Base-by-base conservation (phyloP, 495 filamentous ascomycete species). In the Melanomma pulvis-pyrius region DNA sequence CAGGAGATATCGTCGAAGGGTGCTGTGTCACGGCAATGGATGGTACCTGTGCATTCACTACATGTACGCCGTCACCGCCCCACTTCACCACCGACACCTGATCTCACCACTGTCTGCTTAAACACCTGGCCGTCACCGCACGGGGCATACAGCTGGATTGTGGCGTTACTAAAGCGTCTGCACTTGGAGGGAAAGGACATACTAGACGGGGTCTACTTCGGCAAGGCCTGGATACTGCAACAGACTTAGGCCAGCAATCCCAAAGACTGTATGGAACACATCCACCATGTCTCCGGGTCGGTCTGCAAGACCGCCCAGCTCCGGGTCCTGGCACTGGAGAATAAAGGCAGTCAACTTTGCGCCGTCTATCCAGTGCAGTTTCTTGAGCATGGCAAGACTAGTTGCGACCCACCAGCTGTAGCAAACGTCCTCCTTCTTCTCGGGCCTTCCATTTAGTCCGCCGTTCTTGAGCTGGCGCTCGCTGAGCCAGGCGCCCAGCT, bases 331-430 rank as follows among this genome's bases (percentile, higher is more conserved):
- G 71, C 90, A 97, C 58, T 79, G 81, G 60, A 98, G 77, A 51
- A 98, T 96, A 77, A 93, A 98, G 32, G 75, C 72, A 55, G 86
- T 79, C 69, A 98, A 84, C 73, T 89, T 90, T 59, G 87, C 80
- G 29, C 83, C 81, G 79, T 97, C 89, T 70, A 98, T 93, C 94
- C 94, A 98, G 75, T 96, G 87, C 41, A 92, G 81, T 63, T 88
- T 85, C 54, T 84, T 90, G 64, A 98, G 90, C 86, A 97, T 97
- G 25, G 87, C 88, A 63, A 98, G 75, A 74, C 92, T 96, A 71
- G 88, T 90, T 59, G 89, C 76, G 25, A 97, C 94, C 94, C 94
- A 98, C 94, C 94, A 98, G 74, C 90, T 96, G 76, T 98, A 98
- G 78, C 94, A 98, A 7, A 96, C 92, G 79, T 98, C 96, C 75